A percentile compares a stretch with the other conserved stretches of the same genome.
These are phyloP conservation scores for Bacidia gigantensis DNA, from an alignment of 495 filamentous ascomycete genomes.

Conservation along the genomic window DNA sequence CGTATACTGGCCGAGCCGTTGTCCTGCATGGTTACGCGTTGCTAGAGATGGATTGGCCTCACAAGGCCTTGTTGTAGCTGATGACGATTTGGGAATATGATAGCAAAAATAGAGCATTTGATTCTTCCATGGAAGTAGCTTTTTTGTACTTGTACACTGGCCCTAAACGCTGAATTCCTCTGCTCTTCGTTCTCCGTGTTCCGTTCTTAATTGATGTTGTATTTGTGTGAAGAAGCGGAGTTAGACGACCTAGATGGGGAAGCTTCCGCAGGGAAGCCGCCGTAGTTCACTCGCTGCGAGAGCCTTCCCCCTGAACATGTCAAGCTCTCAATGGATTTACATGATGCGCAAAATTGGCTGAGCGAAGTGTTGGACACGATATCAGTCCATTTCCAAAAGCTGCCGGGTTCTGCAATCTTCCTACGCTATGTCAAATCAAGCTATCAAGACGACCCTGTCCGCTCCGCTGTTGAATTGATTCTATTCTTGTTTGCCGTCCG, in stretches of 20 bases:
- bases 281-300: too few relatives aligned
- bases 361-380: conserved; percentile 51
- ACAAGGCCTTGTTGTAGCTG: conserved; percentile 1
- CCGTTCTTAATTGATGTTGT: too few relatives aligned
- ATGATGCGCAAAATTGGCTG: conserved; percentile 62
- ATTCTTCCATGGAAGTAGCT: too few relatives aligned
- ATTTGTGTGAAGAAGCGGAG: too few relatives aligned
- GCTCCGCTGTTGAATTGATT: conserved; percentile 84
- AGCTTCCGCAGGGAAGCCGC: too few relatives aligned
- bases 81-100: conserved; percentile 8
- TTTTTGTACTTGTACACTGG: too few relatives aligned
- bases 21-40: neutral
- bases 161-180: too few relatives aligned
- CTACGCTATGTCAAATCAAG: conserved; percentile 90
- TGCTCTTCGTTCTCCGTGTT: too few relatives aligned
- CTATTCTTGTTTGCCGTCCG: conserved; percentile 91
- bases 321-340: conserved; percentile 76
- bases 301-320: too few relatives aligned
- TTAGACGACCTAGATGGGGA: too few relatives aligned
- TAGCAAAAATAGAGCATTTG: conserved; percentile 6
- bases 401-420: conserved; percentile 88
- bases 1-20: neutral
- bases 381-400: conserved; percentile 61
- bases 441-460: conserved; percentile 93
- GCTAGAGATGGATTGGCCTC: neutral